Evolutionary conservation across 768 basidiomycete species (phyloP).

Genomic region (Russula dissimulans): DNA sequence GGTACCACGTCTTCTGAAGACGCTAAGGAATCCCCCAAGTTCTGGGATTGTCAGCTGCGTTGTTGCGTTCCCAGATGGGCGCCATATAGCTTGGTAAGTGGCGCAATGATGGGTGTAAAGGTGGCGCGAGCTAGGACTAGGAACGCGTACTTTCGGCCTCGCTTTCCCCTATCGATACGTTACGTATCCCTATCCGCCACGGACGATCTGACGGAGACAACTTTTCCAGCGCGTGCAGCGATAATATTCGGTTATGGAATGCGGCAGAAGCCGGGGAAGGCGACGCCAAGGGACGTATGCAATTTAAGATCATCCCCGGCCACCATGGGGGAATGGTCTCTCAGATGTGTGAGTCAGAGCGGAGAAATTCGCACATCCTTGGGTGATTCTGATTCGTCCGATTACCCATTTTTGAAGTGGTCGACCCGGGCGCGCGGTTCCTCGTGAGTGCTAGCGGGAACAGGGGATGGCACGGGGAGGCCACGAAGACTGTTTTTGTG

Average conservation of each 20-base stretch:
- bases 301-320: constrained; percentile 92
- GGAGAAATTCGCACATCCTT: constrained; percentile 16
- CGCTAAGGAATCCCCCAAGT: constrained; percentile 74
- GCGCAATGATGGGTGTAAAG: neutral
- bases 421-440: constrained; percentile 78
- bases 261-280: constrained; percentile 65
- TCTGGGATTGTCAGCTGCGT: constrained; percentile 91
- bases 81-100: constrained; percentile 81
- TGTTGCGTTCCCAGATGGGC: constrained; percentile 84
- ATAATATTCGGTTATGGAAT: constrained; percentile 93
- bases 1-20: constrained; percentile 74
- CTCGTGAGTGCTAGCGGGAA: constrained; percentile 89
- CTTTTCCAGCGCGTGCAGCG: constrained; percentile 66
- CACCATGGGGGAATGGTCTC: constrained; percentile 94
- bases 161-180: neutral
- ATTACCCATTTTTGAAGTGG: constrained; percentile 39
- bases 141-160: neutral
- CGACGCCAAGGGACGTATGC: constrained; percentile 60
- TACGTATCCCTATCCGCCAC: neutral
- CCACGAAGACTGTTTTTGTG: constrained; percentile 81
- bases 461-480: constrained; percentile 89
- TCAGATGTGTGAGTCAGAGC: constrained; percentile 66
- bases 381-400: constrained; percentile 10
- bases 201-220: constrained; percentile 2
- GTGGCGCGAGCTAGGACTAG: constrained; percentile 3